These are phyloP conservation scores for Pugionium cornutum DNA, from an alignment of 345 rosid genomes.

Conservation along the genomic window DNA sequence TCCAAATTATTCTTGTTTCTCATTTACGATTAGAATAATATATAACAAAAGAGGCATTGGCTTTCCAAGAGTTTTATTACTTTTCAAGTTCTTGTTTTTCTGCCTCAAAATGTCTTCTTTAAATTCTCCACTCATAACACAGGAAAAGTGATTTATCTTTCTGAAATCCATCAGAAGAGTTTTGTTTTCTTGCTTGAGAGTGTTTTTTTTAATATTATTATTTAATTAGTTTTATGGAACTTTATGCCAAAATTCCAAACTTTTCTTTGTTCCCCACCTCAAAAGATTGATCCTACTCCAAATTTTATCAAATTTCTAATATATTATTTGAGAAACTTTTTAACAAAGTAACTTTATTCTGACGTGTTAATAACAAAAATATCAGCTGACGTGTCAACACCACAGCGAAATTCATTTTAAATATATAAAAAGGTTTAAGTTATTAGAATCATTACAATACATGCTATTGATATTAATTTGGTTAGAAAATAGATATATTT, in stretches of 20 bases:
- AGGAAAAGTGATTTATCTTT: slow-evolving; percentile 1
- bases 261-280: not conserved
- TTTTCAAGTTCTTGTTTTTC: slow-evolving; percentile 25
- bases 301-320: too few relatives aligned
- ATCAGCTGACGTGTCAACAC: too few relatives aligned
- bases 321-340: too few relatives aligned
- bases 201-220: not conserved
- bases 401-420: too few relatives aligned
- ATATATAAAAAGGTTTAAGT: too few relatives aligned
- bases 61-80: slow-evolving; percentile 9
- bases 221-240: not conserved
- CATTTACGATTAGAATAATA: slow-evolving; percentile 33
- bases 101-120: slow-evolving; percentile 8
- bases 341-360: too few relatives aligned
- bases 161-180: slow-evolving; percentile 15
- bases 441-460: too few relatives aligned
- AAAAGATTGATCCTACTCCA: too few relatives aligned
- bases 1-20: slow-evolving; percentile 22
- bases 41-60: not conserved
- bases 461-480: too few relatives aligned
- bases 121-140: slow-evolving; percentile 17
- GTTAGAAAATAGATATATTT: too few relatives aligned
- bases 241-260: not conserved
- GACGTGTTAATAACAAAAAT: too few relatives aligned
- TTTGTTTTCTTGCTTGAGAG: slow-evolving; percentile 11